Base-by-base conservation (phyloP, 2,329 filamentous ascomycete species). In the Penicillium digitatum region DNA sequence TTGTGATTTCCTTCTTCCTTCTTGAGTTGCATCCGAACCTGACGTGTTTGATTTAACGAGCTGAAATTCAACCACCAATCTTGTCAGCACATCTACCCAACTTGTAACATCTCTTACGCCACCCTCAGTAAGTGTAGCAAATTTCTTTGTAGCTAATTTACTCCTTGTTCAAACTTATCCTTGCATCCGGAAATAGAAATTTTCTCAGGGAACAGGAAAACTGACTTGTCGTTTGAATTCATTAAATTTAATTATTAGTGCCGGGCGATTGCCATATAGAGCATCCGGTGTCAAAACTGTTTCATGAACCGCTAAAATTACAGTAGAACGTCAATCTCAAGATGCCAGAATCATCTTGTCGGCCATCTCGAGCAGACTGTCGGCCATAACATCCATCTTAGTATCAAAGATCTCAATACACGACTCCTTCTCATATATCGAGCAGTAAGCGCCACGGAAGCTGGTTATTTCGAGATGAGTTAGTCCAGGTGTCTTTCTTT, bases 381-480 rank as follows among this genome's bases (percentile, higher is more conserved):
- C 75, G 7, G 76, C 76, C 54, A 78, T 72, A 27, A 83, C 78
- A 48, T 82, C 80, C 75, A 82, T 77, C 58, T 76, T 68, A 0
- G 73, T 54, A 48, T 67, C 77, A 70, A 82, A 83, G 0, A 84
- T 66, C 47, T 81, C 78, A 7, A 68, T 63, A 47, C 77, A 78
- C 6, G 75, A 67, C 61, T 83, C 81, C 53, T 78, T 76, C 63
- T 84, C 81, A 60, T 76, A 79, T 0, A 80, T 71, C 2, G 77
- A 75, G 59, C 78, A 81, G 66, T 81, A 84, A 0, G 82, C 81
- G 8, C 79, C 79, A 49, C 75, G 77, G 64, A 83, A 77, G 27
- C 42, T 45, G 18, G 32, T 32, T 20, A 10, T 22, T 44, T 22
- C 12, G 11, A 44, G 3, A 31, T 16, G 22, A 7, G 42, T 45